phyloP scores from a whole-genome alignment of 2,329 filamentous ascomycete species.

The Neonectria faginata region DNA sequence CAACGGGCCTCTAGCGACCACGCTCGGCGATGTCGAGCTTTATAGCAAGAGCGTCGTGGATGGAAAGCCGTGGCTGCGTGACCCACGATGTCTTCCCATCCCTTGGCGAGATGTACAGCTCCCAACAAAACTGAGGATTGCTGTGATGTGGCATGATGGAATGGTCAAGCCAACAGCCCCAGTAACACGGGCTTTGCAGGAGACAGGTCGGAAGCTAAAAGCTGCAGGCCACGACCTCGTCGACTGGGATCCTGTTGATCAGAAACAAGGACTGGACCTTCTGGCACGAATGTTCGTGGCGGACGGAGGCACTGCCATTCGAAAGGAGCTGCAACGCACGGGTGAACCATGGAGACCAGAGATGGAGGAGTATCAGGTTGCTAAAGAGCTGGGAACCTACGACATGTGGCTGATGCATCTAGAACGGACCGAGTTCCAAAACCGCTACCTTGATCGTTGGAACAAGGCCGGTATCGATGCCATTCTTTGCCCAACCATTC shows the following conservation, averaged over 20 bases:
- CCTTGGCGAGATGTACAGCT: slow-evolving; percentile 61
- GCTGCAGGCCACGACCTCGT: slow-evolving; percentile 63
- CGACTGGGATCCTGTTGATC: slow-evolving; percentile 61
- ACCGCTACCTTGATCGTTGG: slow-evolving; percentile 60
- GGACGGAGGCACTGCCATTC: slow-evolving; percentile 58
- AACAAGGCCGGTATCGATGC: slow-evolving; percentile 66
- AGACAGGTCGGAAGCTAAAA: slow-evolving; percentile 57
- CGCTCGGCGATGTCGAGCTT: slow-evolving; percentile 65
- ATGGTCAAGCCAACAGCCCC: slow-evolving; percentile 75
- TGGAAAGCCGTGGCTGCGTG: slow-evolving; percentile 65
- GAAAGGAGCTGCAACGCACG: slow-evolving; percentile 52
- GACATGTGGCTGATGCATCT: slow-evolving; percentile 63
- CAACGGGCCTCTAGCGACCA: slow-evolving; percentile 71
- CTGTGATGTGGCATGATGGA: slow-evolving; percentile 73
- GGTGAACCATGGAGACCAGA: slow-evolving; percentile 58
- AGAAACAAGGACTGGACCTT: slow-evolving; percentile 52
- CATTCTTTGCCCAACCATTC: slow-evolving; percentile 68
- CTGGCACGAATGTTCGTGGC: slow-evolving; percentile 61
- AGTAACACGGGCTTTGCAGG: slow-evolving; percentile 65
- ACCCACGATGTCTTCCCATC: slow-evolving; percentile 69
- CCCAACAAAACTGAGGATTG: slow-evolving; percentile 63
- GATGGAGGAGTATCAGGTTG: slow-evolving; percentile 50
- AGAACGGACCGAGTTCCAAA: slow-evolving; percentile 59
- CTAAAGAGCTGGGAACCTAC: slow-evolving; percentile 54
- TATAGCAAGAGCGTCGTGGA: slow-evolving; percentile 66